These are phyloP conservation scores for Amphicarpaea edgeworthii DNA, from an alignment of 306 rosid species.

Conservation along the genomic window DNA sequence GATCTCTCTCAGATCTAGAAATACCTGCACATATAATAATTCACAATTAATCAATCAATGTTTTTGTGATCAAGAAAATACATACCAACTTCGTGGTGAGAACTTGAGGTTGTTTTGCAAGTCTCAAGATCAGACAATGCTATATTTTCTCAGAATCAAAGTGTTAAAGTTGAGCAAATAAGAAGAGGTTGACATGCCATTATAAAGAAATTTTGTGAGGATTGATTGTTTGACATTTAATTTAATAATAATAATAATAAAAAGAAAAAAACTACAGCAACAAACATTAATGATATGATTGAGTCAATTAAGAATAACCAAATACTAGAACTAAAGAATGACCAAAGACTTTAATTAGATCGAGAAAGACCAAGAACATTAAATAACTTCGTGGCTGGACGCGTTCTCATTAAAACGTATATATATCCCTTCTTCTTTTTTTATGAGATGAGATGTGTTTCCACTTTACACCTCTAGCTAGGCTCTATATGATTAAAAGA, in stretches of 20 bases:
- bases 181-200: background rate
- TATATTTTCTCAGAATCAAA: constrained; percentile 2
- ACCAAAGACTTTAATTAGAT: too few species aligned
- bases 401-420: too few species aligned
- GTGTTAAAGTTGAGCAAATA: background rate
- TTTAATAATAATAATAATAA: too few species aligned
- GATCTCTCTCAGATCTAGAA: background rate
- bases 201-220: background rate
- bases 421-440: too few species aligned
- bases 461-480: too few species aligned
- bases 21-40: background rate
- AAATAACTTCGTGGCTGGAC: too few species aligned
- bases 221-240: background rate
- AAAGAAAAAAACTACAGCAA: background rate
- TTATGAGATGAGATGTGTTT: too few species aligned
- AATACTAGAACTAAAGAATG: too few species aligned
- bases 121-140: background rate
- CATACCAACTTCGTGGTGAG: background rate
- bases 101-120: background rate
- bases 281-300: background rate
- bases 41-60: background rate
- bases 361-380: too few species aligned
- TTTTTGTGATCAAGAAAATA: background rate
- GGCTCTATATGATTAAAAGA: too few species aligned
- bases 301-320: background rate